Percentiles rank a stretch among this genome's conserved stretches.
These are phyloP conservation scores for Neofusicoccum umdonicola DNA, from an alignment of 2,329 filamentous ascomycete species.

Conservation along the genomic window DNA sequence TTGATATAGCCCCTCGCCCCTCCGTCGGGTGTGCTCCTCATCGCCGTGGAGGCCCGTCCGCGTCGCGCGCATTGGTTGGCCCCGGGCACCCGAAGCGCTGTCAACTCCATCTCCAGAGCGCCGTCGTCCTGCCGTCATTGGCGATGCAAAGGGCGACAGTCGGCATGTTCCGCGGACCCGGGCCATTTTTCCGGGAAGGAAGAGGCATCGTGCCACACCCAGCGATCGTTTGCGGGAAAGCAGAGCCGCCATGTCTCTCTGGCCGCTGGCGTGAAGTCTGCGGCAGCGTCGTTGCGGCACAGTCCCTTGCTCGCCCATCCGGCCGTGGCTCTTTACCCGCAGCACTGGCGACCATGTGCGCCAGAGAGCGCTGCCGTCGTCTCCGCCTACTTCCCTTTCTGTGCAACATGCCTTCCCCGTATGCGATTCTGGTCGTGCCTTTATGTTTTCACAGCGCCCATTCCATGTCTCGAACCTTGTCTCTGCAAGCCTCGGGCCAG, in stretches of 20 bases:
- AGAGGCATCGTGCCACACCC: neutral
- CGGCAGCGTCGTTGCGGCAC: neutral
- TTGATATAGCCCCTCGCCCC: neutral
- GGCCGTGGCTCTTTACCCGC: neutral
- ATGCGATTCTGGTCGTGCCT: neutral
- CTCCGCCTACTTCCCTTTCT: neutral
- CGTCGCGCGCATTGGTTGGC: neutral
- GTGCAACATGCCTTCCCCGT: conserved; percentile 9
- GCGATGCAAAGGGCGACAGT: neutral
- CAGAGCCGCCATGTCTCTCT: neutral
- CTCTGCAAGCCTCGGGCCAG: neutral
- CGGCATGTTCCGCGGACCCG: neutral
- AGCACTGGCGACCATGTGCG: neutral
- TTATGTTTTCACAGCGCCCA: neutral
- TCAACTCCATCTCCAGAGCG: neutral
- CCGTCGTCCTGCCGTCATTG: neutral
- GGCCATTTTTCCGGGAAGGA: neutral
- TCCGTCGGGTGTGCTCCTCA: neutral
- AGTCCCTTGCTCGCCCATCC: neutral
- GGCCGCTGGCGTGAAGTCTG: neutral
- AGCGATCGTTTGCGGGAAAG: neutral
- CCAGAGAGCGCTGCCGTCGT: neutral
- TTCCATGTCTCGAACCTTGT: neutral
- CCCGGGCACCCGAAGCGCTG: neutral
- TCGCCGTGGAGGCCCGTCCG: neutral